Base-by-base conservation (phyloP, 1,284 basidiomycete species). In the Papiliotrema flavescens region DNA sequence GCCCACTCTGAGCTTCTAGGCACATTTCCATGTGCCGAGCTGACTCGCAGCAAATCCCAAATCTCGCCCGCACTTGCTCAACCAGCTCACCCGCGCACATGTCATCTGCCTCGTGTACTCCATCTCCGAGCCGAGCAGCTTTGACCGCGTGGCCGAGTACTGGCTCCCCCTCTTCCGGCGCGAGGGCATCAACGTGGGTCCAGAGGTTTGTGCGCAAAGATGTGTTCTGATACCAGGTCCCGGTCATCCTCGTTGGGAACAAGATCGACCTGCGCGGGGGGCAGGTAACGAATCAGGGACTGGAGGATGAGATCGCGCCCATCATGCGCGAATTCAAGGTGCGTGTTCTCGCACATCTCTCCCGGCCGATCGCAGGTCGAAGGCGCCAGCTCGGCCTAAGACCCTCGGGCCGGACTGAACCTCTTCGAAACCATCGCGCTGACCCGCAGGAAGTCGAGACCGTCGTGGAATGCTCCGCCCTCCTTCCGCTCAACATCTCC, bases 301-400 rank as follows among this genome's bases (percentile, higher is more conserved):
- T 98, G 57, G 93, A 97, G 74, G 91, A 90, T 61, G 92, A 97
- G 76, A 92, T 96, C 60, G 78, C 89, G 54, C 93, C 93, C 32
- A 90, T 97, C 59, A 96, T 96, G 93, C 87, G 88, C 63, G 92
- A 96, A 74, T 96, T 94, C 84, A 97, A 97, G 83, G 92, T 87
- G 67, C 42, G 66, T 47, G 49, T n/a, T 20, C 19, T 34, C 36
- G 13, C 40, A 26, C 19, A 35, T 20, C 19, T 44, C 17, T 24
- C 17, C 35, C 8, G 26, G 24, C 24, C 17, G 26, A 19, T 24
- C n/a, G n/a, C 43, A 34, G n/a, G n/a, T n/a, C n/a, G n/a, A n/a
- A n/a, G n/a, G n/a, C n/a, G n/a, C n/a, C n/a, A n/a, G n/a, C n/a
- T n/a, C n/a, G n/a, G n/a, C n/a, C n/a, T n/a, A n/a, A n/a, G n/a